phyloP scores from a whole-genome alignment of 805 yeast species.

The Candida vartiovaarae region DNA sequence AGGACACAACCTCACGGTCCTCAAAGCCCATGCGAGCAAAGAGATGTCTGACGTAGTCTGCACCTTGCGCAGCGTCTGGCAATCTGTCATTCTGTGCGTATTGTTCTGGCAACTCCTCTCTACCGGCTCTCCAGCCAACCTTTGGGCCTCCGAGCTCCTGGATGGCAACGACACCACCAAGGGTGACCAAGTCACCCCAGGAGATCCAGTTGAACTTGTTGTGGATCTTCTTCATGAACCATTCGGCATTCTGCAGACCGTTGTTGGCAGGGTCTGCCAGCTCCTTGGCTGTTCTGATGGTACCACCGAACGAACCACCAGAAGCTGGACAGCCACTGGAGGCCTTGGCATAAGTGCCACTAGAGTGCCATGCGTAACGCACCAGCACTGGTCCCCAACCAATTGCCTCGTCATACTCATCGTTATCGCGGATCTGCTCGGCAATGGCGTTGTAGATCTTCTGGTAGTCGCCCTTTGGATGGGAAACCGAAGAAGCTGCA shows the following conservation, averaged over 20 bases:
- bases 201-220: slow-evolving; percentile 61
- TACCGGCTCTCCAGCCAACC: slow-evolving; percentile 77
- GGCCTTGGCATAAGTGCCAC: slow-evolving; percentile 68
- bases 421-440: slow-evolving; percentile 44
- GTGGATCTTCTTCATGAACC: slow-evolving; percentile 48
- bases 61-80: slow-evolving; percentile 65
- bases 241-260: slow-evolving; percentile 44
- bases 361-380: slow-evolving; percentile 80
- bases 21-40: slow-evolving; percentile 61
- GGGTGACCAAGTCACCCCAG: slow-evolving; percentile 73
- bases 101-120: slow-evolving; percentile 49
- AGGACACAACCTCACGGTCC: slow-evolving; percentile 66
- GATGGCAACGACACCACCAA: slow-evolving; percentile 72
- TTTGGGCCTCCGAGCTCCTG: slow-evolving; percentile 78
- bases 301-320: slow-evolving; percentile 71
- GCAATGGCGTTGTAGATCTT: slow-evolving; percentile 70
- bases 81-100: slow-evolving; percentile 60
- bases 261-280: slow-evolving; percentile 45
- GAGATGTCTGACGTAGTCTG: slow-evolving; percentile 55
- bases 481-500: slow-evolving; percentile 18
- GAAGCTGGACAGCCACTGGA: slow-evolving; percentile 32
- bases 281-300: slow-evolving; percentile 50
- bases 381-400: slow-evolving; percentile 73
- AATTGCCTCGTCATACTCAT: slow-evolving; percentile 56
- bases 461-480: slow-evolving; percentile 47